These are phyloP conservation scores for Camellia granthamiana DNA, from an alignment of 148 eudicot genomes.

Conservation along the genomic window DNA sequence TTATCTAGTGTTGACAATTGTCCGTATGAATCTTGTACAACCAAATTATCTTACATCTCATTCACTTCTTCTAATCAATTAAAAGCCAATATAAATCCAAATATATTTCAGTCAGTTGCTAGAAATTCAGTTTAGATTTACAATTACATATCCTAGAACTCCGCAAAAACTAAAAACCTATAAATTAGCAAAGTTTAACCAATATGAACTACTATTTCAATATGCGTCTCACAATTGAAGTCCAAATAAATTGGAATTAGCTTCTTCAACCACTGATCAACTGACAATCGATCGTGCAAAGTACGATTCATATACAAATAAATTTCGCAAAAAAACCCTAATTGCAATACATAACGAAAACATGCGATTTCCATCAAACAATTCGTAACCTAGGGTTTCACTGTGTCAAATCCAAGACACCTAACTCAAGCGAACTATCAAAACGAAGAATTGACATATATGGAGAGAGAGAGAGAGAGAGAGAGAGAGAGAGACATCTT, in stretches of 20 bases:
- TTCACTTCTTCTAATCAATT: not conserved
- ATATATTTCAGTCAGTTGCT: not conserved
- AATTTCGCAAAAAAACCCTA: not conserved
- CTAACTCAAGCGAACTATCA: not conserved
- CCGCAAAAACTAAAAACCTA: not conserved
- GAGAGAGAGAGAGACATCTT: slow-evolving; percentile 38
- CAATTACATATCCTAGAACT: not conserved
- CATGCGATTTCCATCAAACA: not conserved
- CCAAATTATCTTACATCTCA: not conserved
- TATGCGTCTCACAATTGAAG: not conserved
- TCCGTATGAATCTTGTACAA: not conserved
- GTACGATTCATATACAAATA: not conserved
- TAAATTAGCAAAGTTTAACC: not conserved
- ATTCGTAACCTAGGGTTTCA: not conserved
- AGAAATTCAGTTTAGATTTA: not conserved
- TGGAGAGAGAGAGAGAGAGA: slow-evolving; percentile 2
- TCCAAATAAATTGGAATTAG: not conserved
- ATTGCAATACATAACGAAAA: not conserved
- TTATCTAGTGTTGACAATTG: not conserved
- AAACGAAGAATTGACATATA: not conserved
- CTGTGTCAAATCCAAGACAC: not conserved
- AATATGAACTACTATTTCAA: not conserved
- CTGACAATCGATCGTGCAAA: not conserved
- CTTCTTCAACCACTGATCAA: not conserved
- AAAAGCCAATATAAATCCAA: not conserved